Evolutionary conservation across 352 stramenopile genomes (phyloP).

Genomic region (Pythium volutum): DNA sequence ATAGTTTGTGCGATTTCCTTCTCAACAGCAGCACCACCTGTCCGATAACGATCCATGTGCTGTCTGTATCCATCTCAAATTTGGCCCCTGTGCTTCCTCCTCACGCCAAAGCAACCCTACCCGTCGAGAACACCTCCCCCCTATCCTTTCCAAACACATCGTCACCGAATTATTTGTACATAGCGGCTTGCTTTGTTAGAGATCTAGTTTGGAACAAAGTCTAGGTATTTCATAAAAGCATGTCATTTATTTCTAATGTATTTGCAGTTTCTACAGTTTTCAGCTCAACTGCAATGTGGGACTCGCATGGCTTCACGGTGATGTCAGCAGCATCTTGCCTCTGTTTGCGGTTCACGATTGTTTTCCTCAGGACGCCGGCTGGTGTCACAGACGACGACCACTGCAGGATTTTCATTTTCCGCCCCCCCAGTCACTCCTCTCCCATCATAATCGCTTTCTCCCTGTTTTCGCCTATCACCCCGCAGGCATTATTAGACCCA

Average conservation of each 20-base stretch:
- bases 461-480: background rate
- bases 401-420: no score
- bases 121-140: conserved; percentile 10
- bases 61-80: conserved; percentile 2
- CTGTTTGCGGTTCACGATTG: conserved; percentile 14
- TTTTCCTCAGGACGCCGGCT: conserved; percentile 20
- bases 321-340: conserved; percentile 21
- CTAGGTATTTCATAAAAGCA: background rate
- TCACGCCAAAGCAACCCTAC: conserved; percentile 17
- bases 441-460: conserved; percentile 5
- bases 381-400: conserved; percentile 15
- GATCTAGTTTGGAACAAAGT: background rate
- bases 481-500: background rate
- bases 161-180: background rate
- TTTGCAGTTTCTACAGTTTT: background rate
- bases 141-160: conserved; percentile 2
- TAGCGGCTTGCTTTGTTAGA: background rate
- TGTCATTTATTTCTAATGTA: no score
- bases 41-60: background rate
- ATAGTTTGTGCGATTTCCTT: background rate
- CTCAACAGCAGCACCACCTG: background rate
- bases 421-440: no score
- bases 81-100: background rate
- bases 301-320: conserved; percentile 18
- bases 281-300: conserved; percentile 26